These are phyloP conservation scores for Pestalotiopsis sp. DNA, from an alignment of 2,329 filamentous ascomycete genomes.

Conservation along the genomic window DNA sequence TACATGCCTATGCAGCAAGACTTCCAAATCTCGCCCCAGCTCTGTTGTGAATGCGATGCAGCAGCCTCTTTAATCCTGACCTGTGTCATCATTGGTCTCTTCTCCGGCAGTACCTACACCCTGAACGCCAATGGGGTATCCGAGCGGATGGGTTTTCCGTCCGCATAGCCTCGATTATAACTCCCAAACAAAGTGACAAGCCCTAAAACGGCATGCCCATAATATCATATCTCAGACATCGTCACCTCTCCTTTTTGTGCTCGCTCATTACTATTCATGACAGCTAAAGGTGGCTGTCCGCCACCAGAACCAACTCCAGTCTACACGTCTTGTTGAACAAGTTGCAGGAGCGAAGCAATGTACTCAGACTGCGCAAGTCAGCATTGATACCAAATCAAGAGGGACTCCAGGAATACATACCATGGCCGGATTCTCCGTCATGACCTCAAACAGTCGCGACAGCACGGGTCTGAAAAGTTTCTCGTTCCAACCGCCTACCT, in stretches of 20 bases:
- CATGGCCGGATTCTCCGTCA: slow-evolving; percentile 69
- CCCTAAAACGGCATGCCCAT: neutral
- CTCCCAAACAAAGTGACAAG: neutral
- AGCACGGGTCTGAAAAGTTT: slow-evolving; percentile 68
- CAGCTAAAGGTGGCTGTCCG: neutral
- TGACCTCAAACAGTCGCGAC: slow-evolving; percentile 67
- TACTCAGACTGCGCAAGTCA: slow-evolving; percentile 9
- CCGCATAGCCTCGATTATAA: slow-evolving; percentile 4
- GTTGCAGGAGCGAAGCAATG: slow-evolving; percentile 16
- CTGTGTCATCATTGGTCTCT: neutral
- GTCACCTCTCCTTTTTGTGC: neutral
- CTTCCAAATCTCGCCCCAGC: neutral
- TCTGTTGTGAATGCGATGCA: neutral
- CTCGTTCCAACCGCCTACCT: slow-evolving; percentile 66
- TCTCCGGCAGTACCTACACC: neutral
- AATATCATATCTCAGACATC: neutral
- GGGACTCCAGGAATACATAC: slow-evolving; percentile 39
- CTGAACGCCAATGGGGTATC: slow-evolving; percentile 10
- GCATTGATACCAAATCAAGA: neutral
- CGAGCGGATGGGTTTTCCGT: slow-evolving; percentile 5
- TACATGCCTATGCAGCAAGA: neutral
- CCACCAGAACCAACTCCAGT: neutral
- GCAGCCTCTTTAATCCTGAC: neutral
- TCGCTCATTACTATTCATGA: neutral
- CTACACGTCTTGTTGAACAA: slow-evolving; percentile 12